Conservation (phyloP, 129 eudicot species). For the Arctium minus region DNA sequence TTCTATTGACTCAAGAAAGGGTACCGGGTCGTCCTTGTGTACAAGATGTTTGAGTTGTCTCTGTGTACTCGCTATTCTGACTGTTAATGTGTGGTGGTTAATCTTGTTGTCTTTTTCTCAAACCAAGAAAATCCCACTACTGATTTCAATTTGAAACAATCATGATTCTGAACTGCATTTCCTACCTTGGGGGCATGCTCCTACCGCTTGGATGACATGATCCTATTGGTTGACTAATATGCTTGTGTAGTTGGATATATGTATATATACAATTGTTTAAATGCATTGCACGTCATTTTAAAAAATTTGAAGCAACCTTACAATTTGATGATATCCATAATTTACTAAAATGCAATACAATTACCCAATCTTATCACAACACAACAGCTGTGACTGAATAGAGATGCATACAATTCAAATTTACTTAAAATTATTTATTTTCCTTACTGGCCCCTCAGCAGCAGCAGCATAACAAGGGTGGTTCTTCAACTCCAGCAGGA, state of each 20-base stretch:
- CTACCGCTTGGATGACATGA: neutral
- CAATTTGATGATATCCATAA: neutral
- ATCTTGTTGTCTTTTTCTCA: too few species aligned
- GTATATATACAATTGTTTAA: neutral
- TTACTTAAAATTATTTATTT: neutral
- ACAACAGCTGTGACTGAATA: neutral
- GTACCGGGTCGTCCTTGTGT: too few species aligned
- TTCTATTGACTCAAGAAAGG: too few species aligned
- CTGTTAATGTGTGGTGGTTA: too few species aligned
- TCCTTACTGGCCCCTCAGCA: neutral
- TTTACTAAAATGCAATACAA: neutral
- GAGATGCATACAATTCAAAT: neutral
- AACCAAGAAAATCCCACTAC: too few species aligned
- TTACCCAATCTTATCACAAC: neutral
- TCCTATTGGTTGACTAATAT: neutral
- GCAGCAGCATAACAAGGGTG: slow-evolving; percentile 40
- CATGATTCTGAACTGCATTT: too few species aligned
- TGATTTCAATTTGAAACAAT: too few species aligned
- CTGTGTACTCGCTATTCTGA: too few species aligned
- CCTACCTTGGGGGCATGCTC: too few species aligned
- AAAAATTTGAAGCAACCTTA: neutral
- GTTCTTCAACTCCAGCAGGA: slow-evolving; percentile 36
- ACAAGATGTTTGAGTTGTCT: too few species aligned
- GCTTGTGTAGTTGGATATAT: neutral
- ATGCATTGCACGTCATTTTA: neutral